A percentile compares a stretch with the other conserved stretches of the same genome.
These are phyloP conservation scores for Nothopassalora personata DNA, from an alignment of 2,329 filamentous ascomycete genomes.

Conservation along the genomic window DNA sequence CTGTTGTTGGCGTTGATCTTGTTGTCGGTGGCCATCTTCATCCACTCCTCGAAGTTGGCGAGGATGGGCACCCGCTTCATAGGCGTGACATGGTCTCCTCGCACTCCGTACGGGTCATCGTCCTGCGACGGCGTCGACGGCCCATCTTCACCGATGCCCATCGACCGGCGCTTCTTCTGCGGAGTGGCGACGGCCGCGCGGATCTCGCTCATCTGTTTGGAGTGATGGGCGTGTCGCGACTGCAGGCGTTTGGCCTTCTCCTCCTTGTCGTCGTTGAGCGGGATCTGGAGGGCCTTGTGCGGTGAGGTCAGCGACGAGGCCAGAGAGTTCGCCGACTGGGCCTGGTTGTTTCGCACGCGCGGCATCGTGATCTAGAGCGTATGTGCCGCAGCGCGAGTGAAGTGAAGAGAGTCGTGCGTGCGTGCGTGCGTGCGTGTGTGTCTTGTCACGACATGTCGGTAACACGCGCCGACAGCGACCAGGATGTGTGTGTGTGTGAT, in stretches of 20 bases:
- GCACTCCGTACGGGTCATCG: slow-evolving; percentile 52
- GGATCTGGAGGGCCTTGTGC: slow-evolving; percentile 62
- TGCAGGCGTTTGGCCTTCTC: slow-evolving; percentile 87
- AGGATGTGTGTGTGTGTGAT: neutral
- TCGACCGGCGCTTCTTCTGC: slow-evolving; percentile 42
- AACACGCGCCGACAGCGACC: neutral
- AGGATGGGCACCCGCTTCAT: slow-evolving; percentile 94
- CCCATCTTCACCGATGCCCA: slow-evolving; percentile 35
- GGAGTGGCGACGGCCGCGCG: slow-evolving; percentile 66
- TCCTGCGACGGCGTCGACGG: slow-evolving; percentile 51
- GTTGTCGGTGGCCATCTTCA: slow-evolving; percentile 99
- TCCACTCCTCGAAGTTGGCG: slow-evolving; percentile 99
- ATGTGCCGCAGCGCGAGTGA: neutral
- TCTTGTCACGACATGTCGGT: neutral
- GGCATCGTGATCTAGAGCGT: slow-evolving; percentile 28
- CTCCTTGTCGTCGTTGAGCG: slow-evolving; percentile 88
- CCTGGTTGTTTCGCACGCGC: slow-evolving; percentile 38
- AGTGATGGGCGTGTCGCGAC: slow-evolving; percentile 80
- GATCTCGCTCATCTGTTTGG: slow-evolving; percentile 87
- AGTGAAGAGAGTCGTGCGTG: slow-evolving; percentile 1
- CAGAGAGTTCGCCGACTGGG: slow-evolving; percentile 41
- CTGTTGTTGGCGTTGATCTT: slow-evolving; percentile 94
- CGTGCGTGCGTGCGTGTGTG: neutral
- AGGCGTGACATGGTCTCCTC: slow-evolving; percentile 75
- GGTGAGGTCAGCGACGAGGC: slow-evolving; percentile 39